These are phyloP conservation scores for Parathielavia hyrcaniae DNA, from an alignment of 495 filamentous ascomycete species.

Conservation along the genomic window DNA sequence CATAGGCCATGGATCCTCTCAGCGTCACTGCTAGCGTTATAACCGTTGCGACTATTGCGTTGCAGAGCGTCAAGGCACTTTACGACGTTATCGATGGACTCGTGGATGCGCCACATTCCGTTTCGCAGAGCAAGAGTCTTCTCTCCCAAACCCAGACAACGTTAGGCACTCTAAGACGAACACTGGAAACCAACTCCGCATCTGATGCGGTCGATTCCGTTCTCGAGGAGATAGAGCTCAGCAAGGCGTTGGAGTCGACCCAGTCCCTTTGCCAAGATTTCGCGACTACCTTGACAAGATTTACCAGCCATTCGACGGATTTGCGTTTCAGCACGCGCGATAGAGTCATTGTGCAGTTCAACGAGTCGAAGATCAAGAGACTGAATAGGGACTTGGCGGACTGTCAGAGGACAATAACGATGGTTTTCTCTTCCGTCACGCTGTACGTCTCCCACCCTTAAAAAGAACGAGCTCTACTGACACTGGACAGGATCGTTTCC, in stretches of 20 bases:
- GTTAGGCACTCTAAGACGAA: slow-evolving; percentile 7
- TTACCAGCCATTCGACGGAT: slow-evolving; percentile 11
- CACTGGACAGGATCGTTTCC: slow-evolving; percentile 8
- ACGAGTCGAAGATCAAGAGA: slow-evolving; percentile 4
- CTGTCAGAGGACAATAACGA: slow-evolving; percentile 12
- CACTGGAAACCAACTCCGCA: slow-evolving; percentile 6
- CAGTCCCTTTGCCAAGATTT: slow-evolving; percentile 3
- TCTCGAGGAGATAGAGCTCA: slow-evolving; percentile 10
- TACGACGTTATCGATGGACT: slow-evolving; percentile 8
- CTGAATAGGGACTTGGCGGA: slow-evolving; percentile 10
- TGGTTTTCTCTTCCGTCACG: slow-evolving; percentile 10
- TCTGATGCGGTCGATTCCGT: slow-evolving; percentile 3
- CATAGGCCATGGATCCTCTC: too few species aligned
- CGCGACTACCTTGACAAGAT: background rate
- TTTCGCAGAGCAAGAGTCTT: slow-evolving; percentile 9
- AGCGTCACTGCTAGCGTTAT: too few species aligned
- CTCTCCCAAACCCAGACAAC: slow-evolving; percentile 9
- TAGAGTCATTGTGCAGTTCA: slow-evolving; percentile 5
- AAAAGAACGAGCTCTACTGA: slow-evolving; percentile 1
- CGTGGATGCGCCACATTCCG: slow-evolving; percentile 4
- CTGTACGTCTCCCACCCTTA: slow-evolving; percentile 10
- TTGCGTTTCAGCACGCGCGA: slow-evolving; percentile 8
- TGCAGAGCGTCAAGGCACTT: slow-evolving; percentile 11
- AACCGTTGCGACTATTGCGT: slow-evolving; percentile 5
- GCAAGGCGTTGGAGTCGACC: slow-evolving; percentile 3